phyloP scores from a whole-genome alignment of 73 alveolate species.

The Tetrahymena malaccensis region DNA sequence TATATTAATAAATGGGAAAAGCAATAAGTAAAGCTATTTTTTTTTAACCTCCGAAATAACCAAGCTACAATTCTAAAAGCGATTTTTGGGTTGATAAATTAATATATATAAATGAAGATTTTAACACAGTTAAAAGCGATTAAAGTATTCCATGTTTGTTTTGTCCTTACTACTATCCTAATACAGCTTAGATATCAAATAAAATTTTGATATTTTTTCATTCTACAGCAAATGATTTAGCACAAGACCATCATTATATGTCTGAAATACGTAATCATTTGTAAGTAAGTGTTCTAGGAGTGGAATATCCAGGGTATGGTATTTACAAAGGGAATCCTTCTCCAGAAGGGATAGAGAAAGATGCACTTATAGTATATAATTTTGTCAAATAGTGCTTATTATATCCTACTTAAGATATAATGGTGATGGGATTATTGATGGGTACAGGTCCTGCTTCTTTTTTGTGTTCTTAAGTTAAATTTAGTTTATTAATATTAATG shows the following conservation, averaged over 20 bases:
- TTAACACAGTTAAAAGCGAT: not conserved
- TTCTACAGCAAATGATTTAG: not conserved
- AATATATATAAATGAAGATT: not conserved
- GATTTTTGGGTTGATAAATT: not conserved
- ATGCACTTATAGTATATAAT: constrained; percentile 42
- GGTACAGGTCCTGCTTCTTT: constrained; percentile 61
- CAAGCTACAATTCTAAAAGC: not conserved
- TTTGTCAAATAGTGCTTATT: not conserved
- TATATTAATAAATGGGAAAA: not conserved
- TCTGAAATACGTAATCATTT: constrained; percentile 37
- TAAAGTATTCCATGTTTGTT: not conserved
- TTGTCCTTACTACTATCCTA: not conserved
- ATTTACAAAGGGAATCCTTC: constrained; percentile 55
- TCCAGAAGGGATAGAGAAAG: constrained; percentile 39
- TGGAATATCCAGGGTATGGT: constrained; percentile 67
- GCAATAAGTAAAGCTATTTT: not conserved
- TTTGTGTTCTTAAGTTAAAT: constrained; percentile 10
- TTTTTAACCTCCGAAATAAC: not conserved
- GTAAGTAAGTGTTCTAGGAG: constrained; percentile 54
- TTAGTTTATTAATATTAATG: not conserved
- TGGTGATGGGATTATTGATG: constrained; percentile 50
- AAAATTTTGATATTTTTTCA: not conserved
- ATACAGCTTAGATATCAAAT: not conserved
- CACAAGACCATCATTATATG: not conserved
- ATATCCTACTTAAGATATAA: not conserved